Base-by-base conservation (phyloP, 306 rosid species). In the Cucurbita moschata region DNA sequence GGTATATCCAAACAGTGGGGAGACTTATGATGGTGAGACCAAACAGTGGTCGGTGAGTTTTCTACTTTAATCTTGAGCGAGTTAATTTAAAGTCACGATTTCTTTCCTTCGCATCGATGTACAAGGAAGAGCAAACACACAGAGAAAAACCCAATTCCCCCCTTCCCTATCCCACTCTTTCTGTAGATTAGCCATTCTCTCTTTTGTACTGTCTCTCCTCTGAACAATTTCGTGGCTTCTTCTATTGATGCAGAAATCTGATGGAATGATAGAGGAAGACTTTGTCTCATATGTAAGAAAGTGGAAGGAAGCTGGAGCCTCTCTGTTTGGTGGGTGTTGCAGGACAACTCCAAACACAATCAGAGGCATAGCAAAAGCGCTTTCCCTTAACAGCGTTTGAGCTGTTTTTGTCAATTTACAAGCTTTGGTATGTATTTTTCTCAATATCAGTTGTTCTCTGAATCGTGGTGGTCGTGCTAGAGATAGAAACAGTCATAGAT, bases 1-100 rank as follows among this genome's bases (percentile, higher is more conserved):
- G 51, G 80, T 87, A 74, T 93, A 93, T 83, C 98, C 96, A 62
- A 93, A 90, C 86, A 90, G 97, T 15, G 98, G 97, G 63, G 97
- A 93, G 79, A 87, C 90, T 75, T 92, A 90, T 30, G 82, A 80
- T 77, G 84, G 88, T 76, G 84, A 51, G 81, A 63, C 56, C 76
- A 87, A 83, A 79, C 78, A 80, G 57, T 93, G 98, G 98, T 79
- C 69, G 87, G 96, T 92, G 79, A 88, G 91, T 85, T 16, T 78
- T 70, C 16, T 79, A 60, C 46, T 35, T 2, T 35, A 49, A 47
- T 19, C 37, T 42, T 5, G 16, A 43, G 38, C 5, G 50, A 8
- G 8, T 40, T 63, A n/a, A 16, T n/a, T 10, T 5, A 64, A 40
- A 8, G 8, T 63, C 70, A 38, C 2, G 8, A 6, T 19, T 44